Evolutionary conservation across 805 yeast genomes (phyloP), one percentile per base, ranked within the genome.

Genomic region (Ogataea neopini): DNA sequence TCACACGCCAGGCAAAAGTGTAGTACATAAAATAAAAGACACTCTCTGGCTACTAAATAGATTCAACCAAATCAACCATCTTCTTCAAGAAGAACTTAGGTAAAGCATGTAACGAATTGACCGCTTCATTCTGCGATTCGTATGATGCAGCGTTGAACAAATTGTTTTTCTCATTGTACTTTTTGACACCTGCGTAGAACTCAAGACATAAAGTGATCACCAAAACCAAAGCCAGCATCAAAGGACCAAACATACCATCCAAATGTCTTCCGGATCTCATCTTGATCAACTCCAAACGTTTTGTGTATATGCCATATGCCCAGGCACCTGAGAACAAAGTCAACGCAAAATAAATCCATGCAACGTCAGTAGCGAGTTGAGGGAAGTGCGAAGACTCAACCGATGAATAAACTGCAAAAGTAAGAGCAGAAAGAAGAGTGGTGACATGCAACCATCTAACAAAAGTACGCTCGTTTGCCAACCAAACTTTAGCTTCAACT

Each of bases 401-500:
- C 9, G 96, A 84, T 34, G 83, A 79, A 71, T 88, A 88, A 46
- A 94, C 79, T 13, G 94, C 76, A 62, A 91, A 90, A 0, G 98
- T 89, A 59, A 94, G 71, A 0, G 91, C 83, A 17, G 96, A 83
- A 57, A 94, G 75, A 63, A 94, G 72, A 0, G 95, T 81, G 11
- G 96, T 86, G 18, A 92, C 92, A 52, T 86, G 90, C 55, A 94
- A 74, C 99, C 99, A 94, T 68, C 95, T 80, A 73, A 88, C 85
- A 72, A 91, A 92, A 3, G 99, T 94, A 67, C 99, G 85, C 72
- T 94, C 99, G 63, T 94, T 94, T 23, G 99, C 99, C 54, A 94
- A 76, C 97, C 98, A 94, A 11, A 94, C 99, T 64, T 94, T 94
- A 25, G 98, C 95, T 72, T 94, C 99, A 49, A 94, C 91, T 68